These are phyloP conservation scores for Leishmania arabica DNA, from an alignment of 208 protist genomes.

Conservation along the genomic window DNA sequence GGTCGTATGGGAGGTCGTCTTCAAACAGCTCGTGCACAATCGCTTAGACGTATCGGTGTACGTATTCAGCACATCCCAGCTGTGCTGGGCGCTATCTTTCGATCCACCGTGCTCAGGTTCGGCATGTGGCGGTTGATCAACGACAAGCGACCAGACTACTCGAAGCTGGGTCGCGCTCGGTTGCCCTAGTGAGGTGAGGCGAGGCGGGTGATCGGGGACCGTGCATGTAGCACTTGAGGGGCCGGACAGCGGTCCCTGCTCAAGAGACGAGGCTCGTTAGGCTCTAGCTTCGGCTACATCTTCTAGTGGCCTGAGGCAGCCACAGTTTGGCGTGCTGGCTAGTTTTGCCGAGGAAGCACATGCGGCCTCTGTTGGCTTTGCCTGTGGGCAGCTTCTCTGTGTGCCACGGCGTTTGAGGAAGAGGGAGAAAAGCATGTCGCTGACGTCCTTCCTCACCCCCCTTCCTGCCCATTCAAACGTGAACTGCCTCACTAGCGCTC, in stretches of 20 bases:
- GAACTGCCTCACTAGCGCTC: no score
- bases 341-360: no score
- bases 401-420: no score
- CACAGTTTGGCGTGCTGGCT: no score
- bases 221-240: neutral
- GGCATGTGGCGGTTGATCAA: conserved; percentile 2
- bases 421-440: neutral
- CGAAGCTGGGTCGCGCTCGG: conserved; percentile 2
- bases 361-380: no score
- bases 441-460: neutral
- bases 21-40: neutral
- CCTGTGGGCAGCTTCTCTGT: no score
- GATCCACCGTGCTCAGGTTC: neutral
- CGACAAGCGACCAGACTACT: conserved; percentile 5
- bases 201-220: neutral
- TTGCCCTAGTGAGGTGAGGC: neutral
- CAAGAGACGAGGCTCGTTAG: neutral
- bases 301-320: no score
- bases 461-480: neutral
- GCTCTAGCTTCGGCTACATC: neutral
- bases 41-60: neutral
- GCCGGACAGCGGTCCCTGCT: neutral
- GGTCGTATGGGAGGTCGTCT: neutral
- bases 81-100: neutral
- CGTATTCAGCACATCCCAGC: neutral